Evolutionary conservation across 352 stramenopile genomes (phyloP).

Genomic region (Blastocystis sp.): DNA sequence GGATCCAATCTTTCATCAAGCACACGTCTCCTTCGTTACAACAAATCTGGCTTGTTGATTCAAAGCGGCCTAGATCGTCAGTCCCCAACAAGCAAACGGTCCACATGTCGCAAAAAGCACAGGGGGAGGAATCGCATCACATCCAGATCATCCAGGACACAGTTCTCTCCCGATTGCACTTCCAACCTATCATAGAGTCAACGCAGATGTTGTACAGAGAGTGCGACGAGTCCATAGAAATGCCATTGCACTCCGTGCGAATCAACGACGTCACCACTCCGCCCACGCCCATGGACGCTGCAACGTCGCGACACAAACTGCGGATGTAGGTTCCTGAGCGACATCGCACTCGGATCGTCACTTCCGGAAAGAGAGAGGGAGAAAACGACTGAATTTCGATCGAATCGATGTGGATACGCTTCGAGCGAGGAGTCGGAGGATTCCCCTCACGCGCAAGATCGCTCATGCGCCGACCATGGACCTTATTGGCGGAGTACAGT

Average conservation of each 20-base stretch:
- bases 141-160: background rate
- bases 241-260: background rate
- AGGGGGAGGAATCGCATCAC: background rate
- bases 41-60: too few relatives aligned
- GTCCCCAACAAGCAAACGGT: too few relatives aligned
- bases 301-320: slow-evolving; percentile 26
- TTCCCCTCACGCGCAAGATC: background rate
- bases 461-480: background rate
- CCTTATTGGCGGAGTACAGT: slow-evolving; percentile 9
- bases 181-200: background rate
- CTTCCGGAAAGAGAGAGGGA: slow-evolving; percentile 3
- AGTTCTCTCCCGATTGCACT: background rate
- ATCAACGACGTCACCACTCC: slow-evolving; percentile 11
- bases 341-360: background rate
- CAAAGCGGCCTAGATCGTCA: too few relatives aligned
- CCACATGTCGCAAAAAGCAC: background rate
- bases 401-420: background rate
- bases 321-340: slow-evolving; percentile 19
- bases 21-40: too few relatives aligned
- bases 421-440: background rate
- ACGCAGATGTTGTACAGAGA: background rate
- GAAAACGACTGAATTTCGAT: background rate
- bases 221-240: background rate
- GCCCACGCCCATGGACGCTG: background rate
- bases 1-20: too few relatives aligned